Conservation (phyloP, 495 filamentous ascomycete genomes). For the Tricharina praecox region DNA sequence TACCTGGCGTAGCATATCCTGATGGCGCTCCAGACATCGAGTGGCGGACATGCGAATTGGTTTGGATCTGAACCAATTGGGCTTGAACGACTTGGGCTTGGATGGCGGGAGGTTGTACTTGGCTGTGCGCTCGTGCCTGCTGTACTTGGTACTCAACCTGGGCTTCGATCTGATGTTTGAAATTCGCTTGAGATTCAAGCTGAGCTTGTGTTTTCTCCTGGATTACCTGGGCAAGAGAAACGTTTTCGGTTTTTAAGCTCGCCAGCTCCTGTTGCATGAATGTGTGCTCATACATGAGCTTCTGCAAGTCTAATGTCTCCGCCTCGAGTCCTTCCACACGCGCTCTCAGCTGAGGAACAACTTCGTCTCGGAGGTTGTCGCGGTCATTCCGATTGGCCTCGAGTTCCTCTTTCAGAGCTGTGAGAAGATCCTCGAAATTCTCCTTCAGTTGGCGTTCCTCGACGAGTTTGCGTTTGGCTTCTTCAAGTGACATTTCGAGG, state of each 20-base stretch:
- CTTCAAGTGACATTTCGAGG: slow-evolving; percentile 63
- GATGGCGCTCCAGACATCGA: slow-evolving; percentile 19
- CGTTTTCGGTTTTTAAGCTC: slow-evolving; percentile 50
- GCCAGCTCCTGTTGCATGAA: slow-evolving; percentile 69
- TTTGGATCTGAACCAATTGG: slow-evolving; percentile 10
- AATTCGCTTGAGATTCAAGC: neutral
- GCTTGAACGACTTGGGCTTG: slow-evolving; percentile 13
- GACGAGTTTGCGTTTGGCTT: slow-evolving; percentile 56
- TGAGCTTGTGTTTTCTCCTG: neutral
- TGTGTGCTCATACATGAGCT: slow-evolving; percentile 54
- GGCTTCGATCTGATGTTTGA: too few relatives aligned
- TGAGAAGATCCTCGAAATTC: slow-evolving; percentile 82
- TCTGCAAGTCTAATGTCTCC: slow-evolving; percentile 47
- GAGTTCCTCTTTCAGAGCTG: slow-evolving; percentile 65
- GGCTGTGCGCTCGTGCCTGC: too few relatives aligned
- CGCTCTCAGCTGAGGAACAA: slow-evolving; percentile 55
- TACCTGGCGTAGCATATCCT: neutral
- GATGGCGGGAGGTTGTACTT: neutral
- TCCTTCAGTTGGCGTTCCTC: slow-evolving; percentile 81
- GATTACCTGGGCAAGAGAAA: slow-evolving; percentile 27
- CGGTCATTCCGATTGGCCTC: slow-evolving; percentile 70
- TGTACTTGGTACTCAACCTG: too few relatives aligned
- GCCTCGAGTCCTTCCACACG: slow-evolving; percentile 62
- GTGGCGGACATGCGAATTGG: slow-evolving; percentile 11
- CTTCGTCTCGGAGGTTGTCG: slow-evolving; percentile 76